These are phyloP conservation scores for Ammopiptanthus mongolicus DNA, from an alignment of 306 rosid genomes.

Conservation along the genomic window DNA sequence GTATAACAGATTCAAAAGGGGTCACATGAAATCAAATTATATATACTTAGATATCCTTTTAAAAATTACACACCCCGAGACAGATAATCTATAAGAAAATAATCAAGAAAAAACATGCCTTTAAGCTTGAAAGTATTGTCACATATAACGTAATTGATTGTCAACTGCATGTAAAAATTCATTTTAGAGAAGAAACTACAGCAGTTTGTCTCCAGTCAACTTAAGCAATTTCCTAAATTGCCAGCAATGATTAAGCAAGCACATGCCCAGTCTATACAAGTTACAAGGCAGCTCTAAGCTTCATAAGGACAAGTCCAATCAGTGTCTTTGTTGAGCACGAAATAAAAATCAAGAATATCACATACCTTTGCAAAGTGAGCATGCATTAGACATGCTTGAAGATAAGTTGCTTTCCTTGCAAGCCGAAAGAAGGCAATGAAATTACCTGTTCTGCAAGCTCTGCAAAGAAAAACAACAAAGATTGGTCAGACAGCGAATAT, in stretches of 20 bases:
- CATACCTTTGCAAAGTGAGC: constrained; percentile 97
- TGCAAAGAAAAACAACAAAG: constrained; percentile 39
- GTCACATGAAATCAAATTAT: neutral
- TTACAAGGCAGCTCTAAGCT: constrained; percentile 11
- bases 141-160: neutral
- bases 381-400: constrained; percentile 98
- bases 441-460: constrained; percentile 90
- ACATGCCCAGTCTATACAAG: neutral
- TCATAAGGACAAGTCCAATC: constrained; percentile 14
- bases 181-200: neutral
- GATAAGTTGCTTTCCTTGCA: constrained; percentile 87
- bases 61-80: neutral
- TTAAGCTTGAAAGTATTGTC: neutral
- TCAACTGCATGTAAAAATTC: neutral
- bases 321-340: constrained; percentile 5
- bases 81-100: neutral
- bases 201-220: constrained; percentile 10
- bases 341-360: constrained; percentile 14
- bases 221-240: constrained; percentile 19
- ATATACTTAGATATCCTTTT: neutral
- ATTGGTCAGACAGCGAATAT: constrained; percentile 24
- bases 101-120: neutral
- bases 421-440: constrained; percentile 88
- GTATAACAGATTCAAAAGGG: constrained; percentile 10
- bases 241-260: constrained; percentile 16